Percentiles rank a stretch among this genome's conserved stretches.
Evolutionary conservation across 148 eudicot genomes (phyloP).

Genomic region (Mesembryanthemum crystallinum): DNA sequence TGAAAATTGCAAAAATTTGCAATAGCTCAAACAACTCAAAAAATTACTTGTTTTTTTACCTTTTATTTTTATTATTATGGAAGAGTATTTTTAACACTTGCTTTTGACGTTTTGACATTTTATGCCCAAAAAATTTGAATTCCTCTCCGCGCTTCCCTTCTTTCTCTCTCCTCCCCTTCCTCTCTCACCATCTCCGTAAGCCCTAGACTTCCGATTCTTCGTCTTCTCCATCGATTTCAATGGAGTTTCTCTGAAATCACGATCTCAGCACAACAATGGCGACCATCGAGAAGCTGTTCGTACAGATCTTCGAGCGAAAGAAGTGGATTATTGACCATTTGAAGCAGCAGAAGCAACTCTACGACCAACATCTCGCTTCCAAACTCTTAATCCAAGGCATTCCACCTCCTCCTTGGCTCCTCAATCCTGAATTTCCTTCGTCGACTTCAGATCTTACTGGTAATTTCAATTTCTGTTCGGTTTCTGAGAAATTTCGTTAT

Average conservation of each 20-base stretch:
- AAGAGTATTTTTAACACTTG: no score
- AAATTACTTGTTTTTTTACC: no score
- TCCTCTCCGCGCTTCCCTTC: conserved; percentile 9
- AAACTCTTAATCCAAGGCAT: conserved; percentile 65
- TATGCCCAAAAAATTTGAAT: conserved; percentile 1
- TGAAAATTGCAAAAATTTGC: no score
- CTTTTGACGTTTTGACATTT: neutral
- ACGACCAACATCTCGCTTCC: conserved; percentile 68
- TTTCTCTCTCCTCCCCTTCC: neutral
- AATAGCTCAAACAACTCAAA: no score
- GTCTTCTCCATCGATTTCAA: neutral
- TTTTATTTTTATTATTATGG: no score
- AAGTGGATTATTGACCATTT: conserved; percentile 49
- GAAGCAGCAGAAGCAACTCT: conserved; percentile 57
- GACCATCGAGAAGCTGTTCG: conserved; percentile 70
- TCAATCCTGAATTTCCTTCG: conserved; percentile 16
- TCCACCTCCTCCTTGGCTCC: conserved; percentile 59
- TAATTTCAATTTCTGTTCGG: conserved; percentile 17
- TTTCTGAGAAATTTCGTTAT: no score
- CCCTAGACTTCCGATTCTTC: conserved; percentile 12
- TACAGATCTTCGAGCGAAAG: conserved; percentile 71
- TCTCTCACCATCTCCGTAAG: conserved; percentile 10
- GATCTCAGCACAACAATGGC: conserved; percentile 32
- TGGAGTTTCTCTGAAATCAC: neutral
- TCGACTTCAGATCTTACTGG: conserved; percentile 46